Conservation (phyloP, 2,329 filamentous ascomycete species). For the Alternaria consortialis region DNA sequence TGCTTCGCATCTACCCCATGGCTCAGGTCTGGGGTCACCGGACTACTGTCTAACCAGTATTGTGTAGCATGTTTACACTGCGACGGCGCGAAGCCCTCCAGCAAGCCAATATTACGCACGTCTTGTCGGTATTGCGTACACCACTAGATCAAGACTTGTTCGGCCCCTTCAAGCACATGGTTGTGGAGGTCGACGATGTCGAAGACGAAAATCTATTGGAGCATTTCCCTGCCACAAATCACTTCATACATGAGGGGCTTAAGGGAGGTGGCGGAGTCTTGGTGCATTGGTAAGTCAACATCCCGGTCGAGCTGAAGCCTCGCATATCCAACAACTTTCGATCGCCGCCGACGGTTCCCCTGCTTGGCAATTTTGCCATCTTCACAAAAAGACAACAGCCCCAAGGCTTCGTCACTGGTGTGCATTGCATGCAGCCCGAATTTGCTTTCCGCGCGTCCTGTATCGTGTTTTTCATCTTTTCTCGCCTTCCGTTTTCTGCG, state of each 20-base stretch:
- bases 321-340: constrained; percentile 41
- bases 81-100: constrained; percentile 74
- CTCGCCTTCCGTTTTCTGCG: constrained; percentile 28
- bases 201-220: constrained; percentile 87
- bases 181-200: constrained; percentile 88
- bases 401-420: constrained; percentile 10
- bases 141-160: constrained; percentile 65
- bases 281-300: constrained; percentile 72
- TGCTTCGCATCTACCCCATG: constrained; percentile 28
- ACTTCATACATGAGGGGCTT: constrained; percentile 83
- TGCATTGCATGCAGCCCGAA: constrained; percentile 19
- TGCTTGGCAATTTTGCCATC: constrained; percentile 48
- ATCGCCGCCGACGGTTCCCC: constrained; percentile 37
- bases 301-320: constrained; percentile 46
- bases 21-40: constrained; percentile 18
- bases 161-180: constrained; percentile 73
- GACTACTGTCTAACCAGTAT: constrained; percentile 35
- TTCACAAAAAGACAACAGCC: constrained; percentile 29
- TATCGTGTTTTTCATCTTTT: constrained; percentile 24
- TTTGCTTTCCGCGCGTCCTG: constrained; percentile 36
- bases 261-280: constrained; percentile 68
- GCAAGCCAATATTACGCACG: constrained; percentile 82
- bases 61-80: constrained; percentile 77
- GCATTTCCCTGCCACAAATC: constrained; percentile 79
- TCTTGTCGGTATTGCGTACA: constrained; percentile 81